Base-by-base conservation (phyloP, 2,329 filamentous ascomycete genomes). In the Beauveria australis region DNA sequence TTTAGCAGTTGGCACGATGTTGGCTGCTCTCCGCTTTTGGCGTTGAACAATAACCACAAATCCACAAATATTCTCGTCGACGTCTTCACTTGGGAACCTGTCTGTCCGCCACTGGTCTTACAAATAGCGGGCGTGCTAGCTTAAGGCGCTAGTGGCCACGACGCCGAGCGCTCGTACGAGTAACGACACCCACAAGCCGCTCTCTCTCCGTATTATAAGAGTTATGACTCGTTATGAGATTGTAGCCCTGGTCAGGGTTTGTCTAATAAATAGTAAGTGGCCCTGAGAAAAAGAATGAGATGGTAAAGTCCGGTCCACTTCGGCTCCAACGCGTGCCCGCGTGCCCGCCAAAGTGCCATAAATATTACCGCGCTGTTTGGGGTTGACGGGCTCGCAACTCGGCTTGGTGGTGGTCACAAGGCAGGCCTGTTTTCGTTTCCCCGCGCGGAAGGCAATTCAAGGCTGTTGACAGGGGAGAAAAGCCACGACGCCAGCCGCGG, bases 401-500 rank as follows among this genome's bases (percentile, higher is more conserved):
- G 51, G 52, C 30, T 26, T 22, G 37, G n/a, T 53, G 16, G 28
- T 43, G 18, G 41, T 43, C n/a, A 5, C 37, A 41, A 43, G 37
- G 51, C 51, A 49, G 28, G 24, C 18, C 18, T 26, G 18, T 22
- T 26, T 37, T 22, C 2, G 47, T n/a, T 53, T 22, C 53, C 53
- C 54, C 54, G 28, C 54, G 43, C 54, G 8, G 12, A 30, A 43
- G 52, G 5, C n/a, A 12, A 10, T 19, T 43, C 41, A 43, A 43
- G 41, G 41, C 41, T 43, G n/a, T 19, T 43, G 26, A 43, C 14
- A 16, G 22, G 22, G 53, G 26, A 54, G 7, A 30, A 40, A 43
- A 53, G 52, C 19, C 52, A 44, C 24, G n/a, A 59, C 47, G 48
- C 56, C 56, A 59, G 30, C 56, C 56, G 56, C 56, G 56, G 56